These are phyloP conservation scores for Fusarium sacchari DNA, from an alignment of 2,329 filamentous ascomycete genomes.

Conservation along the genomic window DNA sequence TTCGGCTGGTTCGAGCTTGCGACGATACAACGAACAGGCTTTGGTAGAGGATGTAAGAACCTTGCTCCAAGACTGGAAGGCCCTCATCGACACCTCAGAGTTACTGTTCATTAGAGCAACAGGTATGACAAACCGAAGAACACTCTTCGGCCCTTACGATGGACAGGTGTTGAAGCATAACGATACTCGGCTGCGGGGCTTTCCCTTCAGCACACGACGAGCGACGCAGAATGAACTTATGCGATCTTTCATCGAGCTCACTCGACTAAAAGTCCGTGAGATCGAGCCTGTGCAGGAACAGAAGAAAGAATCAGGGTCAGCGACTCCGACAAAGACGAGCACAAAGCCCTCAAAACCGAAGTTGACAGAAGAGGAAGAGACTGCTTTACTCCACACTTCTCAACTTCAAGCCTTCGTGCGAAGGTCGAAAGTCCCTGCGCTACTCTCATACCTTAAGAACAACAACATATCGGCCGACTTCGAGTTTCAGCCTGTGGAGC, in stretches of 20 bases:
- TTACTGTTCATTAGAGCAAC: constrained; percentile 90
- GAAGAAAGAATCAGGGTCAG: constrained; percentile 53
- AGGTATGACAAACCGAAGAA: constrained; percentile 84
- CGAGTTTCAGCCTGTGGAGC: constrained; percentile 75
- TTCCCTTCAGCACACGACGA: constrained; percentile 91
- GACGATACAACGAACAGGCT: constrained; percentile 93
- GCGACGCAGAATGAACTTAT: constrained; percentile 95
- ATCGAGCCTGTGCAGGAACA: constrained; percentile 73
- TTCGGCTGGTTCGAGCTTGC: constrained; percentile 88
- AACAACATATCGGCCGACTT: constrained; percentile 80
- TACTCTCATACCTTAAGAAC: constrained; percentile 83
- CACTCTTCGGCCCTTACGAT: constrained; percentile 91
- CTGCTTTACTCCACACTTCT: constrained; percentile 81
- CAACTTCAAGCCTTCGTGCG: constrained; percentile 90
- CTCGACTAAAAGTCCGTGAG: constrained; percentile 84
- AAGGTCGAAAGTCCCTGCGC: constrained; percentile 86
- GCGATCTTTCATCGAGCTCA: constrained; percentile 93
- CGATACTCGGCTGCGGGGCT: constrained; percentile 83
- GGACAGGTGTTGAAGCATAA: constrained; percentile 83
- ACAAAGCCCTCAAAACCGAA: constrained; percentile 70
- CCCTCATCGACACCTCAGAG: constrained; percentile 83
- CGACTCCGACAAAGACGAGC: constrained; percentile 50
- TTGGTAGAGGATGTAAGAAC: constrained; percentile 87
- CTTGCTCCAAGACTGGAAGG: constrained; percentile 85
- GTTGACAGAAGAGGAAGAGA: constrained; percentile 84